Evolutionary conservation across 352 stramenopile species (phyloP).

Genomic region (Globisporangium abappressorium): DNA sequence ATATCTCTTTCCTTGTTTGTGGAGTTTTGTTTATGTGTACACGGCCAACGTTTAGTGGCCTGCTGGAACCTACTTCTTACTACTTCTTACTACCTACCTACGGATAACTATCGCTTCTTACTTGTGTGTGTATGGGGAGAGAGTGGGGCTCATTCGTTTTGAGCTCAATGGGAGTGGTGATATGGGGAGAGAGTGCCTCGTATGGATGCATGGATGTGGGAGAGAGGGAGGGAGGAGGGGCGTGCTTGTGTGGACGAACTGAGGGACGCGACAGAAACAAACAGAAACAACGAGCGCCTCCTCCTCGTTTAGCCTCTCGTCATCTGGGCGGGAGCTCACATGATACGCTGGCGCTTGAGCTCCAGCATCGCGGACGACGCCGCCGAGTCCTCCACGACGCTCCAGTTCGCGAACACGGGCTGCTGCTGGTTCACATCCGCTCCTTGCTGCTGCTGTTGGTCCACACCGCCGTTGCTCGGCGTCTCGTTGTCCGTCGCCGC

Average conservation of each 20-base stretch:
- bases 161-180: not conserved
- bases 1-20: constrained; percentile 6
- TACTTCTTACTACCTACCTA: not conserved
- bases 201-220: not conserved
- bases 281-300: not conserved
- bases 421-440: constrained; percentile 5
- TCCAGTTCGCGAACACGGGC: constrained; percentile 18
- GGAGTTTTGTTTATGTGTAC: constrained; percentile 13
- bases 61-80: constrained; percentile 2
- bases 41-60: not conserved
- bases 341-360: constrained; percentile 35
- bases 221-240: not conserved
- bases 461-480: not conserved
- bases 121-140: not conserved
- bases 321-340: not conserved
- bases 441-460: constrained; percentile 8
- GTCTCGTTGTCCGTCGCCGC: not conserved
- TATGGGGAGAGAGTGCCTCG: not conserved
- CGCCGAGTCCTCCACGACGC: constrained; percentile 30
- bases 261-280: constrained; percentile 7
- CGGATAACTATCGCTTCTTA: not conserved
- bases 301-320: not conserved
- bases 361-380: constrained; percentile 36
- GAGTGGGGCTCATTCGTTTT: constrained; percentile 6
- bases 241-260: not conserved